Percentiles rank a stretch among this genome's conserved stretches.
Evolutionary conservation across 257 asterid species (phyloP).

Genomic region (Lycium ferocissimum): DNA sequence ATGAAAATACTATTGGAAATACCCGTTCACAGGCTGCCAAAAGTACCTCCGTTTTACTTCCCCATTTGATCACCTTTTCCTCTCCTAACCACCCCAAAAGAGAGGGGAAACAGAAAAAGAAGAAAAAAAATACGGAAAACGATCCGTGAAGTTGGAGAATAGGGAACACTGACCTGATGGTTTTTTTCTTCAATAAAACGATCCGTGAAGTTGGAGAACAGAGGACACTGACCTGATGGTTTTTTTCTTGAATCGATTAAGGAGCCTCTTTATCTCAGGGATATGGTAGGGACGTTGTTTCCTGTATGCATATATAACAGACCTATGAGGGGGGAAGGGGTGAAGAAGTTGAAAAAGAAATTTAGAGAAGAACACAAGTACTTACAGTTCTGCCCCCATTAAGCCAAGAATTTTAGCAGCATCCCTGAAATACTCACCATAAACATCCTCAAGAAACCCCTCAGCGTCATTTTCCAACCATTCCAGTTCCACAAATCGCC

Average conservation of each 20-base stretch:
- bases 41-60: background rate
- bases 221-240: background rate
- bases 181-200: background rate
- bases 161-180: background rate
- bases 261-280: background rate
- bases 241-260: background rate
- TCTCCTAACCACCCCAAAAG: too few species aligned
- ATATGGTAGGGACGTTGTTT: background rate
- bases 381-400: background rate
- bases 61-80: background rate
- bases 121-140: background rate
- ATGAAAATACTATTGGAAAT: background rate
- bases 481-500: background rate
- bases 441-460: background rate
- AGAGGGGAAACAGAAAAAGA: too few species aligned
- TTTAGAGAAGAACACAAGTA: background rate
- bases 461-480: background rate
- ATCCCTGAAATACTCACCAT: background rate
- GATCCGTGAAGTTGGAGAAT: background rate
- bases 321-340: background rate
- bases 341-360: background rate
- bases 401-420: background rate
- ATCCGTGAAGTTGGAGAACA: background rate
- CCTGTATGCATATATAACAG: background rate
- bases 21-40: background rate